Base-by-base conservation (phyloP, 352 stramenopile genomes). In the Thalassiosira mediterranea region DNA sequence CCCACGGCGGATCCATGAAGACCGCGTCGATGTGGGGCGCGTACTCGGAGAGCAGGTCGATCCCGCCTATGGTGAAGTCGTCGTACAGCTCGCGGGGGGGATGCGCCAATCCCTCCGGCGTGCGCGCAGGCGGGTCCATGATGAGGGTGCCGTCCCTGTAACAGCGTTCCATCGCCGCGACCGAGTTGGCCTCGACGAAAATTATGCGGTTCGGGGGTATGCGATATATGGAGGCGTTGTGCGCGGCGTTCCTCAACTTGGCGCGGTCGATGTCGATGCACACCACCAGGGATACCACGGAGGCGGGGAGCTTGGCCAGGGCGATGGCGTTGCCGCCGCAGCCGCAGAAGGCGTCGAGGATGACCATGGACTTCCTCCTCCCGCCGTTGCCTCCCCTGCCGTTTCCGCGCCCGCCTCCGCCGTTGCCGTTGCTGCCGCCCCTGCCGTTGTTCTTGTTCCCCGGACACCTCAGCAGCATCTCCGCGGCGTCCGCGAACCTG, bases 1-100 rank as follows among this genome's bases (percentile, higher is more conserved):
- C 80, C 81, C 80, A 90, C 17, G 86, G 86, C 19, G 86, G 86
- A 80, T 90, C 83, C 72, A 92, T 89, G 60, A 90, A 92, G 0
- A 89, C 75, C 11, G 72, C 67, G 72, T 92, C 78, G 47, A 92
- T 87, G 17, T 44, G 57, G 15, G 21, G 28, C 29, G 59, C 69
- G 49, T 29, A 56, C 13, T 78, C 62, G 0, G 73, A 60, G 10
- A 92, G 38, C 17, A 90, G 23, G 17, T 92, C 79, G 8, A 88
- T 72, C 0, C 83, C 86, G n/a, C 83, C 86, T 49, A 92, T 76
- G 13, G 57, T 48, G 56, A 86, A 92, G 44, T 84, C 84, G 42
- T 72, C 77, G 28, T 78, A 76, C 0, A 66, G 64, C 51, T 85
- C 83, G 54, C 71, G 47, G 3, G 75, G 75, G 46, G 87, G 81